Evolutionary conservation across 192 early-diverging fungal species (phyloP), one percentile per base, ranked within the genome.

Genomic region (Coemansia sp.): DNA sequence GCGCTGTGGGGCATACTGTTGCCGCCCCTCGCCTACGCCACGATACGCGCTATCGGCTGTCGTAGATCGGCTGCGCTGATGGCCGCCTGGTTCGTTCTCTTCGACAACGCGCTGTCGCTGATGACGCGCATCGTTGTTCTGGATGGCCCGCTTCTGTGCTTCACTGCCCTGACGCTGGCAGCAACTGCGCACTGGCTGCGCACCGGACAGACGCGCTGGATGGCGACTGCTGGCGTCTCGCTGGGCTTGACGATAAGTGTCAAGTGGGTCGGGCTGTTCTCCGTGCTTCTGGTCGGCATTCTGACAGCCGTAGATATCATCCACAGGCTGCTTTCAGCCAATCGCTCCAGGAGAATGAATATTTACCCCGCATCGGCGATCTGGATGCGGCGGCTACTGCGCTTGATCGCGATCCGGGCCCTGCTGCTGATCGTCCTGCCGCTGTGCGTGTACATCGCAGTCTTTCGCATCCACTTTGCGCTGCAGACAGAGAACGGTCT

Each of bases 241-340:
- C 79, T 99, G 19, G 97, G 95, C 19, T 70, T 86, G 50, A 92
- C 92, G 0, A 60, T 82, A n/a, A 92, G 91, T 82, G 87, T 94
- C 40, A 99, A 99, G 74, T 99, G 96, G 97, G 92, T 98, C 25
- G 97, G 97, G 0, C 64, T 97, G 17, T 93, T 98, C 74, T 84
- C 87, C 33, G 88, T 94, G 8, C 93, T 92, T 0, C 72, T 95
- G 14, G 91, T 97, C 57, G 95, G 45, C 23, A 25, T 48, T 25
- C 23, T 48, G 11, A 48, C 45, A 23, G 45, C 23, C 7, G 3
- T 48, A 3, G 45, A 48, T 22, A 48, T 48, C 20, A 11, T 25
- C 5, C 10, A 25, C 45, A 20, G 45, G 7, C 2, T 41, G 10
- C 38, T 41, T 4, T 17, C 4, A 17, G 38, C 38, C 38, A 2